Conservation (phyloP, 768 basidiomycete genomes). For the Leccinum fibrillosum region DNA sequence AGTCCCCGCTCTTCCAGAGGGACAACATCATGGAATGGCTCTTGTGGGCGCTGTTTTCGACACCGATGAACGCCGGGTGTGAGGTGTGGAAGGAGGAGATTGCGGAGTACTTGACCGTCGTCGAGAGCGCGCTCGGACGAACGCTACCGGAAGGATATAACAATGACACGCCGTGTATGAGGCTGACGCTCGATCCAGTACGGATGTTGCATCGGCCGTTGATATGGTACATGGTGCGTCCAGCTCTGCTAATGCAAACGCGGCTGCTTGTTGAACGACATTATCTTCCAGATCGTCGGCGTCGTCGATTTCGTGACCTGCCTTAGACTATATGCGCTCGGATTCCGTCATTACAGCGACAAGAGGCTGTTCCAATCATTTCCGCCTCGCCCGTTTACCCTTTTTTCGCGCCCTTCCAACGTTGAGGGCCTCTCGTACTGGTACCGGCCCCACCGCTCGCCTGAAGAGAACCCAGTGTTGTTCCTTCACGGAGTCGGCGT, state of each 20-base stretch:
- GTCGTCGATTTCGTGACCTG: conserved; percentile 47
- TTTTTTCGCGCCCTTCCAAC: conserved; percentile 42
- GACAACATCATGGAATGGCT: conserved; percentile 59
- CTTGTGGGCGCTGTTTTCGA: conserved; percentile 60
- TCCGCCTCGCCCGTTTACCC: conserved; percentile 47
- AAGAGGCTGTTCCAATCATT: conserved; percentile 40
- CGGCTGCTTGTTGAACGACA: neutral
- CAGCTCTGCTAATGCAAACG: neutral
- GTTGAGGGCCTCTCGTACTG: conserved; percentile 40
- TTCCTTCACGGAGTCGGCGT: conserved; percentile 73
- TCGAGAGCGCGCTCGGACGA: conserved; percentile 42
- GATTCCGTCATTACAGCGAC: conserved; percentile 53
- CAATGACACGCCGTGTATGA: conserved; percentile 41
- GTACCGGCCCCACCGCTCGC: conserved; percentile 48
- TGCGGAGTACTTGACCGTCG: conserved; percentile 38
- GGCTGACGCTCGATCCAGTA: conserved; percentile 57
- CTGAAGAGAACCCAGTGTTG: conserved; percentile 49
- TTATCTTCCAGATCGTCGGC: conserved; percentile 45
- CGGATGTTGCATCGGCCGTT: conserved; percentile 52
- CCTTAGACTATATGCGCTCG: conserved; percentile 36
- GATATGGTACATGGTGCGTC: conserved; percentile 50
- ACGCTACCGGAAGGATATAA: conserved; percentile 41
- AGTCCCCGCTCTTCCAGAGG: conserved; percentile 32
- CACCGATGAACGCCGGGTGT: conserved; percentile 27
- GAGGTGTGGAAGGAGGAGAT: conserved; percentile 51